These are phyloP conservation scores for Candida khao-thaluensis DNA, from an alignment of 805 yeast genomes.

Conservation along the genomic window DNA sequence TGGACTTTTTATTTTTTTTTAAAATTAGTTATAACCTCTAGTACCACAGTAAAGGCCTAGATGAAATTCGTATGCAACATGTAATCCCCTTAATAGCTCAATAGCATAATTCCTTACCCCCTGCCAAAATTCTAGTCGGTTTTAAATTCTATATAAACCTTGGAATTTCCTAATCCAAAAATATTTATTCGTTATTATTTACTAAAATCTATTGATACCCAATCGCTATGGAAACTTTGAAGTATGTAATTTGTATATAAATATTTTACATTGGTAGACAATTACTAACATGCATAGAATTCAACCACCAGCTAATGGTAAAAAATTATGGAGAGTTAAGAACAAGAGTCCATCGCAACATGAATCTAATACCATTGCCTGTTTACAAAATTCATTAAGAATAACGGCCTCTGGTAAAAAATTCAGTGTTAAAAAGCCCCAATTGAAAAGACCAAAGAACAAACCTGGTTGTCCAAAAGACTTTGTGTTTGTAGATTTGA, in stretches of 20 bases:
- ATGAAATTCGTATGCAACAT: conserved; percentile 6
- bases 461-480: conserved; percentile 47
- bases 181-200: conserved; percentile 2
- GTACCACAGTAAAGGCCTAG: conserved; percentile 4
- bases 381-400: conserved; percentile 43
- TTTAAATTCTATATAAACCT: conserved; percentile 5
- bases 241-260: conserved; percentile 5
- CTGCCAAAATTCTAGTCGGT: not conserved
- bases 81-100: conserved; percentile 1
- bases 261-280: not conserved
- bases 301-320: conserved; percentile 45
- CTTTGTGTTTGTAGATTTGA: conserved; percentile 45
- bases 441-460: conserved; percentile 43
- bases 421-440: conserved; percentile 36
- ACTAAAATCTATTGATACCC: conserved; percentile 5
- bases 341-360: conserved; percentile 13
- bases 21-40: not conserved
- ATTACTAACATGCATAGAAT: conserved; percentile 11
- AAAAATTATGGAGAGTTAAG: conserved; percentile 42
- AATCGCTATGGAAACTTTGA: conserved; percentile 8
- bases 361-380: conserved; percentile 29
- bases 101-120: not conserved
- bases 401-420: conserved; percentile 40
- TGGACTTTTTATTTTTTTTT: no score
- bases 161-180: conserved; percentile 2